phyloP scores from a whole-genome alignment of 352 stramenopile species.

The Phytophthora kernoviae region DNA sequence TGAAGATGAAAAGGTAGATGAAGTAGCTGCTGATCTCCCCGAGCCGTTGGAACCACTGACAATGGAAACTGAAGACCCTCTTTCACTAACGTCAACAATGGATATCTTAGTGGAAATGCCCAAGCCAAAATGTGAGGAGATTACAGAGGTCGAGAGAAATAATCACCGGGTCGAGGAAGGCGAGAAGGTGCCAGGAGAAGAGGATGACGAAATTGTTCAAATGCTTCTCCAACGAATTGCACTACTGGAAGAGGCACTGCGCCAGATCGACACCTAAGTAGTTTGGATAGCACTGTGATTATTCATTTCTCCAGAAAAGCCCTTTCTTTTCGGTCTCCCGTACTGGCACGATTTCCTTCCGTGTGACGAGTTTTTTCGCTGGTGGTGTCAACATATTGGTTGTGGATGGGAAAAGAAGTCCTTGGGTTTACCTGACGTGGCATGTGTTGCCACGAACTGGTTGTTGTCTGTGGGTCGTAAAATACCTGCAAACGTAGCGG shows the following conservation, averaged over 20 bases:
- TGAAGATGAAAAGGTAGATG: conserved; percentile 5
- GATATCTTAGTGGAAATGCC: not conserved
- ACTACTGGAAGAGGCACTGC: conserved; percentile 50
- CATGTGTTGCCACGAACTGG: conserved; percentile 45
- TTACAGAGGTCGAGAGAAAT: not conserved
- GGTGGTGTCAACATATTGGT: conserved; percentile 58
- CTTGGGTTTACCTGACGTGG: conserved; percentile 37
- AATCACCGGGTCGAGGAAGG: conserved; percentile 7
- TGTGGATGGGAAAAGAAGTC: conserved; percentile 69
- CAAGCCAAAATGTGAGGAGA: not conserved
- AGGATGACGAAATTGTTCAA: conserved; percentile 43
- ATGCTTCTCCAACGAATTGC: conserved; percentile 51
- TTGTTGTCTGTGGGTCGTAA: conserved; percentile 41
- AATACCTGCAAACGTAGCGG: conserved; percentile 55
- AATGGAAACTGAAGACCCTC: not conserved
- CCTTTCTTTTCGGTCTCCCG: conserved; percentile 40
- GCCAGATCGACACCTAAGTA: conserved; percentile 33
- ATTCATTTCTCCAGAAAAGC: conserved; percentile 61
- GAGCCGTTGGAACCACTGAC: not conserved
- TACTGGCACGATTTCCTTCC: conserved; percentile 50
- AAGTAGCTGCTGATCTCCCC: not conserved
- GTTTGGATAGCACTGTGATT: conserved; percentile 7
- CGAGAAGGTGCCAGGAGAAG: conserved; percentile 14
- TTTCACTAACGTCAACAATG: not conserved
- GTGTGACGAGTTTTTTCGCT: conserved; percentile 65